A percentile compares a stretch with the other conserved stretches of the same genome.
phyloP scores from a whole-genome alignment of 2,329 filamentous ascomycete genomes.

The Metarhizium anisopliae region DNA sequence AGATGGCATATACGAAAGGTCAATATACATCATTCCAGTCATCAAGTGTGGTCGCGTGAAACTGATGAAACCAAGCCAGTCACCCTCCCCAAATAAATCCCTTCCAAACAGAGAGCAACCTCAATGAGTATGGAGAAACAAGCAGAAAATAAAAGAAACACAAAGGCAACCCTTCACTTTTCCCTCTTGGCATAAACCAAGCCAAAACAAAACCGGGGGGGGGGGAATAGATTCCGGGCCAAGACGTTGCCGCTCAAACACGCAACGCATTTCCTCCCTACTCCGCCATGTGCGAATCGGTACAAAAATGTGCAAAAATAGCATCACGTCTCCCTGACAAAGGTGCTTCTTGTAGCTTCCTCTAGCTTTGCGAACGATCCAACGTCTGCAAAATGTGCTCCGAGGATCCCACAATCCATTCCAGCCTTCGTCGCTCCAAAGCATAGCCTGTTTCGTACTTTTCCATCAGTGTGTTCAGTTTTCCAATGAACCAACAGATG shows the following conservation, averaged over 20 bases:
- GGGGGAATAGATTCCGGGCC: neutral
- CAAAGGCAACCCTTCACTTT: neutral
- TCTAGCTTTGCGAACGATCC: constrained; percentile 18
- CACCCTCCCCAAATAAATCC: neutral
- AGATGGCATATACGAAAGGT: neutral
- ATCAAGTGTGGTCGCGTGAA: constrained; percentile 11
- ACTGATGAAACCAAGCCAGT: neutral
- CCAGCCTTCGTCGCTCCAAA: constrained; percentile 28
- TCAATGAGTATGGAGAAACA: neutral
- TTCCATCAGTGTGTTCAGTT: constrained; percentile 24
- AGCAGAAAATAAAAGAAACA: neutral
- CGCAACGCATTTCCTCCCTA: neutral
- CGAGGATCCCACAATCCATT: constrained; percentile 28
- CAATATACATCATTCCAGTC: constrained; percentile 19
- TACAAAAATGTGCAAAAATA: constrained; percentile 3
- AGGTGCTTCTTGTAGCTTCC: neutral
- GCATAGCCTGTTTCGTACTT: constrained; percentile 27
- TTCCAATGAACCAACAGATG: constrained; percentile 27
- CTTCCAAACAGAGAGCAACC: neutral
- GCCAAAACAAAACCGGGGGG: neutral
- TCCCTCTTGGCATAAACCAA: neutral
- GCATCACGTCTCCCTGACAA: neutral
- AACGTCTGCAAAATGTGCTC: constrained; percentile 26
- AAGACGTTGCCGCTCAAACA: neutral
- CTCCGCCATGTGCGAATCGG: neutral